phyloP scores from a whole-genome alignment of 2,329 filamentous ascomycete species.

The Epichloe brachyelytri region DNA sequence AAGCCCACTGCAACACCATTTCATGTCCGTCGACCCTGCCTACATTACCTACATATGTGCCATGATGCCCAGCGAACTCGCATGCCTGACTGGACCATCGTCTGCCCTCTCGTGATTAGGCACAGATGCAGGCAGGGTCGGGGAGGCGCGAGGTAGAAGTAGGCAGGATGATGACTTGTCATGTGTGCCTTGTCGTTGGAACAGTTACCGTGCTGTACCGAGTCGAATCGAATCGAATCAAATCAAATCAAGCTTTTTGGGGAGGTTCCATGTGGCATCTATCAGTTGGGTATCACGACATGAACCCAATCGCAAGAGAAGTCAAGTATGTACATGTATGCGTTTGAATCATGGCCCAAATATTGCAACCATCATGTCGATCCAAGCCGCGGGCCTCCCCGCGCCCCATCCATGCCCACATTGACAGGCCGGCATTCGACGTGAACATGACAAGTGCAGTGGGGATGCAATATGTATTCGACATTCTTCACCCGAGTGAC shows the following conservation, averaged over 20 bases:
- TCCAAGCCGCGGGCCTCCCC: background rate
- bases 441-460: background rate
- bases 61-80: background rate
- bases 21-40: background rate
- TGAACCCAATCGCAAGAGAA: constrained; percentile 1
- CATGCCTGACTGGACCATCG: constrained; percentile 1
- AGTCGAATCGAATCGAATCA: background rate
- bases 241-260: background rate
- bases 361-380: background rate
- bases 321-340: background rate
- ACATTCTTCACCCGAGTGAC: background rate
- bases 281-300: constrained; percentile 4
- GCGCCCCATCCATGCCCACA: background rate
- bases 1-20: background rate
- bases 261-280: background rate
- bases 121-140: constrained; percentile 2
- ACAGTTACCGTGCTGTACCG: background rate
- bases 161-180: background rate
- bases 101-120: constrained; percentile 4
- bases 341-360: background rate
- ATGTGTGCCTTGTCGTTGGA: background rate
- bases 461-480: background rate
- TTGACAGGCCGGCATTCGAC: background rate
- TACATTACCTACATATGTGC: background rate
- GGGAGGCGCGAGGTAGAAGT: background rate